These are phyloP conservation scores for Quercus agrifolia DNA, from an alignment of 306 rosid genomes.

Conservation along the genomic window DNA sequence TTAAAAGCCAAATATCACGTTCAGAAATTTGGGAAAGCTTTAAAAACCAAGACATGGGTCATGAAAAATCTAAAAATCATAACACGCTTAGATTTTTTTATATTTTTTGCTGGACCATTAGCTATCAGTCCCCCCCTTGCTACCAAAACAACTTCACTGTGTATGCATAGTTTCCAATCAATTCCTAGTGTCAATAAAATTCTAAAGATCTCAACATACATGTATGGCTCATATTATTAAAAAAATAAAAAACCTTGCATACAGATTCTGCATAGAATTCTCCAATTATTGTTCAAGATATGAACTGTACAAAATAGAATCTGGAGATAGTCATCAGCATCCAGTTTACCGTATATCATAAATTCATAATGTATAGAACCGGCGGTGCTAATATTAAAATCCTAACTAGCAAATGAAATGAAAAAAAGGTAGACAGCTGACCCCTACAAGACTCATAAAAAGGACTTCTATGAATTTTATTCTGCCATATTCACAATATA, in stretches of 20 bases:
- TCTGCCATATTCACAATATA: conserved; percentile 21
- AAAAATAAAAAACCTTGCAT: not conserved
- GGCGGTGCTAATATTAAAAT: not conserved
- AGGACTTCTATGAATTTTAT: conserved; percentile 7
- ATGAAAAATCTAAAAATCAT: no score
- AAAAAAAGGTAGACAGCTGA: not conserved
- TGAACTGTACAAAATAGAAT: conserved; percentile 23
- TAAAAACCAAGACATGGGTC: no score
- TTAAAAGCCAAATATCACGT: no score
- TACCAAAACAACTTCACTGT: not conserved
- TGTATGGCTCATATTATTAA: no score
- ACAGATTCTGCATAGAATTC: not conserved
- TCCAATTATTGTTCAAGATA: not conserved
- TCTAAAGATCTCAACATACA: no score
- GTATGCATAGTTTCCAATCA: not conserved
- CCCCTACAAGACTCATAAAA: not conserved
- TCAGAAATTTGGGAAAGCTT: no score
- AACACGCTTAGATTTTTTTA: no score
- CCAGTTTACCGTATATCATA: not conserved
- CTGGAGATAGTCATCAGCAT: not conserved
- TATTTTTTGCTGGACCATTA: no score
- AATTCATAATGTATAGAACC: not conserved
- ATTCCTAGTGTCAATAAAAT: no score
- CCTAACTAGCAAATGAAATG: not conserved
- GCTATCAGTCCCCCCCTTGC: not conserved